Evolutionary conservation across 148 eudicot species (phyloP), one percentile per base, ranked within the genome.

Genomic region (Beta vulgaris): DNA sequence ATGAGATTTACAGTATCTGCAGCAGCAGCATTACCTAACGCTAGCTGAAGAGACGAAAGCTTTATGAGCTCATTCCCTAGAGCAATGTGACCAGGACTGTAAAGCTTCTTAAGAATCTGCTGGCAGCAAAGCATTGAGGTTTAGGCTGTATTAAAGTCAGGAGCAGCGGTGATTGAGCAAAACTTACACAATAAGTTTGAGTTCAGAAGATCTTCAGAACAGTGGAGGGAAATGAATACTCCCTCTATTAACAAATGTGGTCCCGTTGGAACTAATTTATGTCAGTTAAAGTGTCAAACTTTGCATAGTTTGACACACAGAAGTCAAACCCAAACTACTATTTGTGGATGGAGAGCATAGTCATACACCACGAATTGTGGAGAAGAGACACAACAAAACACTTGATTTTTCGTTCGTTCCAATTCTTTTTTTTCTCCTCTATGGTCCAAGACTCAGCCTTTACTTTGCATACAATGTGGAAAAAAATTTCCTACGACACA

Each of bases 81-180:
- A 35, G 81, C 93, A 59, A 94, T 86, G 81, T 94, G 97, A 68
- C 86, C 79, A 35, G 76, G 80, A 69, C 83, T 77, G 57, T 92
- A 90, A 16, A 90, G 86, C 87, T 85, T 89, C 82, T 88, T 89
- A 61, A 94, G 88, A 75, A 94, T 94, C 98, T 94, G 88, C 73
- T 5, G 49, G 51, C 36, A 81, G 65, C 6, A 34, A 6, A 49
- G 15, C 23, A 63, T 29, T 6, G 9, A 29, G 28, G 10, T 71
- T 63, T 18, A 35, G 15, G 13, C 31, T 2, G 15, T 12, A 44
- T 65, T 8, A 37, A 35, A 49, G 8, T 31, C 51, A 13, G 32
- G 57, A 69, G 62, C 51, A 77, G 1, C 28, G 29, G 31, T 44
- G n/a, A 49, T 53, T n/a, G 54, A 61, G 34, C 44, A 36, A 55